Conservation (phyloP, 768 basidiomycete genomes). For the Gymnopilus dilepis region DNA sequence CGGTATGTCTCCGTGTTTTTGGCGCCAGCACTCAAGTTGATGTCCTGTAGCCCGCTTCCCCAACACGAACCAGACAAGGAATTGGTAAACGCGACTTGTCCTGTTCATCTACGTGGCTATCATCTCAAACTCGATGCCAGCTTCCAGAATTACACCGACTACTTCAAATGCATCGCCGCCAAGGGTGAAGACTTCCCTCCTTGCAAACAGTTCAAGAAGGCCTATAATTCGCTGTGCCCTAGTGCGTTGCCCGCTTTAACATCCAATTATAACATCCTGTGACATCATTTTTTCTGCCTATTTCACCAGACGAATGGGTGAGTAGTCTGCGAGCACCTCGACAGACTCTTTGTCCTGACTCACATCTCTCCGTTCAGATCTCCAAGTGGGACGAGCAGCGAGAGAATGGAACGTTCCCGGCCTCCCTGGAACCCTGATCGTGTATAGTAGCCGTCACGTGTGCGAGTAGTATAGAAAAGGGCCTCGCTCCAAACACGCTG, state of each 20-base stretch:
- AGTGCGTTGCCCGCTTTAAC: constrained; percentile 63
- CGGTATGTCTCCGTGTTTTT: constrained; percentile 47
- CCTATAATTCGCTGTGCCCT: constrained; percentile 96
- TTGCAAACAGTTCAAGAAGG: constrained; percentile 97
- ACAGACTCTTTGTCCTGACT: background rate
- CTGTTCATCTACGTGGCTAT: background rate
- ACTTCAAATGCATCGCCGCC: constrained; percentile 96
- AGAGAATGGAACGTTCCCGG: constrained; percentile 91
- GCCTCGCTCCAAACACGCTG: constrained; percentile 20
- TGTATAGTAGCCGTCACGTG: constrained; percentile 24
- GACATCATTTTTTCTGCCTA: background rate
- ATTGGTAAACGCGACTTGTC: constrained; percentile 65
- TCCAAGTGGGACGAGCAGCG: constrained; percentile 94
- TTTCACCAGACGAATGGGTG: constrained; percentile 87
- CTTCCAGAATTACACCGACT: constrained; percentile 97
- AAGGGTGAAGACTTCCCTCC: constrained; percentile 99
- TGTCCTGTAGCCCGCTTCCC: constrained; percentile 76
- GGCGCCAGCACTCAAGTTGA: background rate
- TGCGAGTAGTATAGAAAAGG: constrained; percentile 12
- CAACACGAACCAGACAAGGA: constrained; percentile 92
- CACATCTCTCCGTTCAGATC: constrained; percentile 52
- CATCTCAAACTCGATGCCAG: constrained; percentile 40
- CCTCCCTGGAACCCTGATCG: constrained; percentile 72
- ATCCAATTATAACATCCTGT: constrained; percentile 3
- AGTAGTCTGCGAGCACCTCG: constrained; percentile 20